Evolutionary conservation across 345 rosid species (phyloP), one percentile per base, ranked within the genome.

Genomic region (Boechera stricta): DNA sequence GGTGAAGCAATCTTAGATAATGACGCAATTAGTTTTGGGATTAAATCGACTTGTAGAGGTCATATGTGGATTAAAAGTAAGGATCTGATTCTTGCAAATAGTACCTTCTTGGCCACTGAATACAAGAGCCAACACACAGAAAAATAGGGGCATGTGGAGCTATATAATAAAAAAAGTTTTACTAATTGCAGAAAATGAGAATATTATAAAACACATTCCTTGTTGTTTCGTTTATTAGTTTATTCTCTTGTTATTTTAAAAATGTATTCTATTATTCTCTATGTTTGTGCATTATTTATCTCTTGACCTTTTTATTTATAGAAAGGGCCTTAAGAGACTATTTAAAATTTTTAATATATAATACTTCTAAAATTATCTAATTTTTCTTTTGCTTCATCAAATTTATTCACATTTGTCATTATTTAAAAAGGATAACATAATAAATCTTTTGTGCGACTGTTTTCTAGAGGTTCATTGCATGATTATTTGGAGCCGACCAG

Each of bases 31-130:
- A 31, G 41, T 44, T 57, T 18, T 18, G 32, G 47, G 56, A 47
- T 13, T 35, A 48, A 72, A 47, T 35, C 5, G 21, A 49, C 18
- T 36, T 2, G 4, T 28, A 42, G 11, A 54, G 11, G 45, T 42
- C 47, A 42, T 44, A 11, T 44, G 79, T 75, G 39, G 59, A 47
- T 4, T 24, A 10, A 74, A 44, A 54, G 24, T 18, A 18, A 54
- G 76, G 53, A 77, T 71, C 60, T 45, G 61, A 71, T 77, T 77
- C 80, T 64, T 38, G 66, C 29, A 77, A 47, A 70, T 64, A 64
- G 59, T 64, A 57, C 51, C 57, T 63, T 70, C 15, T 41, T 29
- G 60, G 67, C 72, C 80, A 77, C 4, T 56, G 76, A 77, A 71
- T 55, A 56, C 10, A 16, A 45, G 67, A 77, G 72, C 71, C 80